phyloP scores from a whole-genome alignment of 306 rosid genomes.

The Rosa rugosa region DNA sequence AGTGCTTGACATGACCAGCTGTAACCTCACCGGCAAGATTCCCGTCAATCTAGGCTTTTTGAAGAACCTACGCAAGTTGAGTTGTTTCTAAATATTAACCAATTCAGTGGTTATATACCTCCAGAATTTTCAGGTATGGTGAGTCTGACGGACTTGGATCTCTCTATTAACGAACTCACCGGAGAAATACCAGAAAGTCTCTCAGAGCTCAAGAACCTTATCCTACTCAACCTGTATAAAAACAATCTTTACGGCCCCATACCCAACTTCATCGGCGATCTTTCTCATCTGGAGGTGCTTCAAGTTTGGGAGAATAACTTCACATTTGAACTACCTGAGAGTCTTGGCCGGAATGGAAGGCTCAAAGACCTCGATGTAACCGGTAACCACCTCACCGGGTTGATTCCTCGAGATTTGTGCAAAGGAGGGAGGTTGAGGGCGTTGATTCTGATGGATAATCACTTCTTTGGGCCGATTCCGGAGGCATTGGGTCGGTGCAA shows the following conservation, averaged over 20 bases:
- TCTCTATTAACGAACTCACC: constrained; percentile 56
- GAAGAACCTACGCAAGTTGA: constrained; percentile 31
- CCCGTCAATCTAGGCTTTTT: constrained; percentile 47
- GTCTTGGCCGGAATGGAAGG: constrained; percentile 61
- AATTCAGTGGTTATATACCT: constrained; percentile 64
- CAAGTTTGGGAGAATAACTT: constrained; percentile 83
- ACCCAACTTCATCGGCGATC: constrained; percentile 59
- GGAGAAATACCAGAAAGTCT: constrained; percentile 72
- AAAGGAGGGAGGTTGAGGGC: constrained; percentile 41
- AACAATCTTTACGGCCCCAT: constrained; percentile 57
- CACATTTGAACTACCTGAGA: constrained; percentile 55
- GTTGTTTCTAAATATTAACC: constrained; percentile 58
- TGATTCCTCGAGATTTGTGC: constrained; percentile 62
- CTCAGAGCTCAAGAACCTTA: constrained; percentile 43
- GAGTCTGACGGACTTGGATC: constrained; percentile 53
- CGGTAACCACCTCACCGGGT: constrained; percentile 58
- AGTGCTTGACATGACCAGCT: constrained; percentile 44
- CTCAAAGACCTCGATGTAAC: constrained; percentile 51
- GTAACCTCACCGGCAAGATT: constrained; percentile 62
- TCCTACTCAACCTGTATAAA: constrained; percentile 47
- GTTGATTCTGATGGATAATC: constrained; percentile 51
- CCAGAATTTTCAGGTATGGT: constrained; percentile 50
- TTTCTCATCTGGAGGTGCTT: constrained; percentile 55
- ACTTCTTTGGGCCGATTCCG: constrained; percentile 63
- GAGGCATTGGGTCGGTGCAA: constrained; percentile 51